Evolutionary conservation across 306 rosid species (phyloP), one percentile per base, ranked within the genome.

Genomic region (Dryas alaskensis): DNA sequence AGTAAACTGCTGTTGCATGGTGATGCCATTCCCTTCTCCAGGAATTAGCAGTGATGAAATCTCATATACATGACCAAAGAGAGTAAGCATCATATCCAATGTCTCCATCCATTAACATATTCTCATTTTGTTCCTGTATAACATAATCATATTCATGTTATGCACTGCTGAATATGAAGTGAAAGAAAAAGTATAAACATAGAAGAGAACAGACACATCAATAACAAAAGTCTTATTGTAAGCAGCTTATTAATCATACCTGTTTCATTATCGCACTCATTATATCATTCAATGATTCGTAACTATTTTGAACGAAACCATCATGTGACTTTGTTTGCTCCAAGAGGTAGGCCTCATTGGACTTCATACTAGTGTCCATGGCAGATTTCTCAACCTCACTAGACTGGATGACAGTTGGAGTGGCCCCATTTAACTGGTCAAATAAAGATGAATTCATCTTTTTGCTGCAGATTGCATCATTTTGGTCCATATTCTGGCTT

Each of bases 121-220:
- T 57, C 53, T 89, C 90, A 47, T 75, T 85, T 49, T 84, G 93
- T n/a, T 82, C 98, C 96, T 92, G 93, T 78, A 75, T 62, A 73
- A 60, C 13, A 60, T 37, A 19, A 55, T 68, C 62, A 73, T 19
- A 64, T 55, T 43, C 62, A 68, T 49, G 64, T 70, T 70, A 82
- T 58, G 44, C 64, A 59, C 67, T 17, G 51, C 44, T 55, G 53
- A 74, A 52, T 16, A 54, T 6, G 31, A 67, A 59, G 48, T 61
- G 43, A 51, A 49, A 27, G 2, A 60, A 37, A 46, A 44, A 17
- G 5, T 27, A 66, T 22, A n/a, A 64, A 25, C 3, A 57, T 25
- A 57, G 12, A 57, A 25, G 62, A 57, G 12, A 57, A 17, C 11
- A 54, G 17, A 17, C 11, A 17, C 22, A 14, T 16, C 17, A 42